Percentiles rank a stretch among this genome's conserved stretches.
Evolutionary conservation across 768 basidiomycete species (phyloP).

Genomic region (Postia placenta): DNA sequence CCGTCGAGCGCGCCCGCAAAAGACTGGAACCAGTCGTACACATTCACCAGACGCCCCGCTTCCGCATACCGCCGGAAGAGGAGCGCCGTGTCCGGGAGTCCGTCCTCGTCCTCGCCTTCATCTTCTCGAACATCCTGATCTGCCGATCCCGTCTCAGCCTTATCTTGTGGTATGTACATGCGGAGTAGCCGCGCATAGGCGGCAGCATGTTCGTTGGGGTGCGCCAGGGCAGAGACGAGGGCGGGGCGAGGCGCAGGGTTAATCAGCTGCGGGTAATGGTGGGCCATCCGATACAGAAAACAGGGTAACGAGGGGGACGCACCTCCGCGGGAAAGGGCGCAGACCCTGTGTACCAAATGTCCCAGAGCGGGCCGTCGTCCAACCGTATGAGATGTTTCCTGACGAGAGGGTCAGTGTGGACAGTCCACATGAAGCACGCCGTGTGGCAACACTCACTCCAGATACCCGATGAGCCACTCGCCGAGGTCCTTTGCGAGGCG

Average conservation of each 20-base stretch:
- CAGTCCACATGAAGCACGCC: neutral
- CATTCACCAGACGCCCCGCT: conserved; percentile 77
- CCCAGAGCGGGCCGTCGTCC: conserved; percentile 53
- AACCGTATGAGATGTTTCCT: conserved; percentile 41
- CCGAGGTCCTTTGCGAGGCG: conserved; percentile 27
- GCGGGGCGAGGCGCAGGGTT: conserved; percentile 66
- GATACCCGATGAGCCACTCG: conserved; percentile 45
- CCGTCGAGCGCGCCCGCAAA: conserved; percentile 63
- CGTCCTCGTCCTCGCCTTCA: conserved; percentile 21
- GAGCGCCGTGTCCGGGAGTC: conserved; percentile 69
- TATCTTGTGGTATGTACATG: neutral
- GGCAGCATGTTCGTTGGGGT: conserved; percentile 45
- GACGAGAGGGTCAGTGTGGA: conserved; percentile 2
- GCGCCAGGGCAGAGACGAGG: conserved; percentile 52
- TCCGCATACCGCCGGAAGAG: conserved; percentile 73
- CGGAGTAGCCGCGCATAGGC: conserved; percentile 9
- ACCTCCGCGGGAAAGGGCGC: conserved; percentile 68
- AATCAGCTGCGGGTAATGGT: conserved; percentile 39
- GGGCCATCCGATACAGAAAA: neutral
- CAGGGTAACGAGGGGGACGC: conserved; percentile 10
- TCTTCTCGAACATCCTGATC: too few relatives aligned
- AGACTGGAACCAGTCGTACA: conserved; percentile 85
- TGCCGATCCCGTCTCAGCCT: neutral
- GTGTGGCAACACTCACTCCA: conserved; percentile 44
- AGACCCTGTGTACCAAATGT: conserved; percentile 67